Evolutionary conservation across 2,329 filamentous ascomycete genomes (phyloP).

Genomic region (Hypoxylon sp.): DNA sequence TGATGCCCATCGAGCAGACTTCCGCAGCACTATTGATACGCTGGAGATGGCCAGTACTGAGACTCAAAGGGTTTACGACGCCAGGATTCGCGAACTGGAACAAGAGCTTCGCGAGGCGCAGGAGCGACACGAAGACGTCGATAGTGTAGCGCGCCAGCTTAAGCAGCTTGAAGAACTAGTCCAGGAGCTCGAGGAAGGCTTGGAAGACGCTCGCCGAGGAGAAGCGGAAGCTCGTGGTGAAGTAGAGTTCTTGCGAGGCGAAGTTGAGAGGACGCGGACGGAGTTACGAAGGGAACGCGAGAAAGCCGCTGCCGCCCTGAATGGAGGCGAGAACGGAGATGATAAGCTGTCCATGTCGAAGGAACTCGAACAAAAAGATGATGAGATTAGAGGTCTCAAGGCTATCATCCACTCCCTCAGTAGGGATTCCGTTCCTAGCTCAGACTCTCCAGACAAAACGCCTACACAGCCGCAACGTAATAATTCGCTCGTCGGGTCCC

Average conservation of each 20-base stretch:
- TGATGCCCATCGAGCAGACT: conserved; percentile 93
- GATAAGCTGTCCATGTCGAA: conserved; percentile 70
- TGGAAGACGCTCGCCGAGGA: conserved; percentile 93
- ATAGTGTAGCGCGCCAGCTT: conserved; percentile 89
- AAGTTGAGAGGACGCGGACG: conserved; percentile 90
- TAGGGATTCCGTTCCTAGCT: conserved; percentile 74
- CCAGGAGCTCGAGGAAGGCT: conserved; percentile 94
- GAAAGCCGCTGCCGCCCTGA: conserved; percentile 76
- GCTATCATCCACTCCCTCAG: conserved; percentile 98
- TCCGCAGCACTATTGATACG: conserved; percentile 96
- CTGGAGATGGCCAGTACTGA: conserved; percentile 95
- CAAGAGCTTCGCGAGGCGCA: conserved; percentile 87
- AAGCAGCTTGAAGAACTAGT: conserved; percentile 97
- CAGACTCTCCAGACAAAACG: conserved; percentile 56
- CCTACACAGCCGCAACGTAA: conserved; percentile 53
- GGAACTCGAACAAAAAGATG: conserved; percentile 93
- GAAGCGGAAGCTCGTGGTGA: conserved; percentile 96
- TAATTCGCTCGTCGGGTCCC: conserved; percentile 58
- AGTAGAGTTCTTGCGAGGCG: conserved; percentile 93
- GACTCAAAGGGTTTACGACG: conserved; percentile 95
- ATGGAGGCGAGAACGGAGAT: conserved; percentile 59
- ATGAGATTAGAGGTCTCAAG: conserved; percentile 96
- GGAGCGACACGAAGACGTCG: conserved; percentile 88
- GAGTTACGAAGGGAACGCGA: conserved; percentile 91
- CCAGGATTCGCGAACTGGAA: conserved; percentile 88